phyloP scores from a whole-genome alignment of 1,139 yeast genomes.

The Kurtzmaniella quercitrusa region DNA sequence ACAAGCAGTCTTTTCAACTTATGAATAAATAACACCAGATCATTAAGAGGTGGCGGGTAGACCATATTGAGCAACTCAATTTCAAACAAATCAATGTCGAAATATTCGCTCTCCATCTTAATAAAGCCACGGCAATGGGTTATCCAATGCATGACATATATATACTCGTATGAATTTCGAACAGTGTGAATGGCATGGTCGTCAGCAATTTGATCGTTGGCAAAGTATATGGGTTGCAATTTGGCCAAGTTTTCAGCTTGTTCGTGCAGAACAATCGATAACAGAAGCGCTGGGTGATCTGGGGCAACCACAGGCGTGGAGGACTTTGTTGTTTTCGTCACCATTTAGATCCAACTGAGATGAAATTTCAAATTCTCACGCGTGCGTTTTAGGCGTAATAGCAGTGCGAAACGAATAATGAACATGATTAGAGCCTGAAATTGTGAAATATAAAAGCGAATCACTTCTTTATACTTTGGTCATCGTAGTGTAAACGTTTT shows the following conservation, averaged over 20 bases:
- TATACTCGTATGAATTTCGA: conserved; percentile 31
- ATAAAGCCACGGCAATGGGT: conserved; percentile 42
- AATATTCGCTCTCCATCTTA: conserved; percentile 41
- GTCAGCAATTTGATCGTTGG: conserved; percentile 19
- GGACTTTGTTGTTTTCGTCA: conserved; percentile 3
- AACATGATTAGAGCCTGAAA: too few species aligned
- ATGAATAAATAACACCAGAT: conserved; percentile 32
- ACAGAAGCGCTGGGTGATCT: conserved; percentile 20
- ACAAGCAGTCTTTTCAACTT: conserved; percentile 40
- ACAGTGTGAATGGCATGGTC: conserved; percentile 14
- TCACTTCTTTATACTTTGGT: too few species aligned
- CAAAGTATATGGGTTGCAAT: conserved; percentile 24
- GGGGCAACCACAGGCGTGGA: conserved; percentile 4
- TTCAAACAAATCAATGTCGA: conserved; percentile 54
- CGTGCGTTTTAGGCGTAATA: neutral
- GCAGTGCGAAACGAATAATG: too few species aligned
- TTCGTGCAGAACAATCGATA: conserved; percentile 25
- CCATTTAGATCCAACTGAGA: conserved; percentile 2
- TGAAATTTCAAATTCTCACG: neutral
- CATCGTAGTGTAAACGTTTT: too few species aligned
- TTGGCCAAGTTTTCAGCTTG: conserved; percentile 24
- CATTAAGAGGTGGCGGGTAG: conserved; percentile 32
- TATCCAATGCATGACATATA: conserved; percentile 51
- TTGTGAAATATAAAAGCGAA: too few species aligned
- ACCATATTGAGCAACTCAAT: conserved; percentile 46